phyloP scores from a whole-genome alignment of 2,329 filamentous ascomycete species.

The Ceratocystis albifundus region DNA sequence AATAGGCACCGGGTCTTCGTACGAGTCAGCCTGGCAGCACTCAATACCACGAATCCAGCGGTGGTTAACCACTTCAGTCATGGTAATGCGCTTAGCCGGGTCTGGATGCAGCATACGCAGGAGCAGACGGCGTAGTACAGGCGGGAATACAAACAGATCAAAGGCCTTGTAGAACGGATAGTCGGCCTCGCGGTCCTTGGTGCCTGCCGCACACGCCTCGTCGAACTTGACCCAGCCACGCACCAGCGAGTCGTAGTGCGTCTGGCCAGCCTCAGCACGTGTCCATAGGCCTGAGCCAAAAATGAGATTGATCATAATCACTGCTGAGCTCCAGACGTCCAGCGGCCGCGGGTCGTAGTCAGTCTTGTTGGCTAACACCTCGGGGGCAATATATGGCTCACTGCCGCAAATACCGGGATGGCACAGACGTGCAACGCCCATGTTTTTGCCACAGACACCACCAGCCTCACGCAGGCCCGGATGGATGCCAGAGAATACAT shows the following conservation, averaged over 20 bases:
- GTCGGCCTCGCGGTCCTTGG: constrained; percentile 29
- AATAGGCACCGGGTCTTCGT: constrained; percentile 46
- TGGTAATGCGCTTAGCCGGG: constrained; percentile 56
- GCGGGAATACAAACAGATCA: constrained; percentile 54
- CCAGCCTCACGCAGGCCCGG: constrained; percentile 63
- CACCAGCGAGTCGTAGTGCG: constrained; percentile 54
- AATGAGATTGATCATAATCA: constrained; percentile 68
- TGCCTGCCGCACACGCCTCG: constrained; percentile 20
- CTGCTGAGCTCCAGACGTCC: constrained; percentile 76
- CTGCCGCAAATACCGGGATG: constrained; percentile 74
- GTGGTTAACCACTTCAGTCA: constrained; percentile 56
- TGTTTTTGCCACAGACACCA: constrained; percentile 61
- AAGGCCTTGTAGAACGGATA: constrained; percentile 56
- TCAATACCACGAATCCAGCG: constrained; percentile 65
- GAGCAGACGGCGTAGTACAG: constrained; percentile 57
- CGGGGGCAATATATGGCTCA: constrained; percentile 75
- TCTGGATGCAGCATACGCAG: constrained; percentile 75
- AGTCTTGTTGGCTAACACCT: constrained; percentile 59
- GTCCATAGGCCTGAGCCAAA: constrained; percentile 65
- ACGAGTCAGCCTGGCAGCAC: constrained; percentile 64
- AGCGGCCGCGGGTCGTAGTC: constrained; percentile 62
- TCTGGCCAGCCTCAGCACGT: constrained; percentile 46
- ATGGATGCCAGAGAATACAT: constrained; percentile 73
- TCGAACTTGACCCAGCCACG: constrained; percentile 60
- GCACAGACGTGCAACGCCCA: constrained; percentile 60